These are phyloP conservation scores for Aristolochia fimbriata DNA, from an alignment of 164 flowering plant species.

Conservation along the genomic window DNA sequence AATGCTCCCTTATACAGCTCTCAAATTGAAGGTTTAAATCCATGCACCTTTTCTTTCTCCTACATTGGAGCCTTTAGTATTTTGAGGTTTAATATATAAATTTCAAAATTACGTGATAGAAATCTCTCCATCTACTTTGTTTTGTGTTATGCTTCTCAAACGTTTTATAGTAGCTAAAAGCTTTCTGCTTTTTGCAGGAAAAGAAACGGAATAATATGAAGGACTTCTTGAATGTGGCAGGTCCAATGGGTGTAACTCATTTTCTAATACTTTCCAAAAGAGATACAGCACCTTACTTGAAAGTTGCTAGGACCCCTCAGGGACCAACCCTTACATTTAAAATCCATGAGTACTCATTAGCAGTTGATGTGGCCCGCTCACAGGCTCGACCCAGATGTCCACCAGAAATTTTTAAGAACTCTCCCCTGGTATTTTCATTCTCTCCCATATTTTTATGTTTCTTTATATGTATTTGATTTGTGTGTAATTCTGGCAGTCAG, in stretches of 20 bases:
- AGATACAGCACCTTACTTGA: slow-evolving; percentile 51
- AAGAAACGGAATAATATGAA: slow-evolving; percentile 72
- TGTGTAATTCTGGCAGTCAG: background rate
- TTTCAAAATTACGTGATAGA: background rate
- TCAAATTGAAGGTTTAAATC: slow-evolving; percentile 61
- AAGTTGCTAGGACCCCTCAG: slow-evolving; percentile 89
- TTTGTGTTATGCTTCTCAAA: too few relatives aligned
- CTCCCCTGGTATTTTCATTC: slow-evolving; percentile 62
- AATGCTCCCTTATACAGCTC: slow-evolving; percentile 90
- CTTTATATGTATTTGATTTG: too few relatives aligned
- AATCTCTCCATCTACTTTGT: background rate
- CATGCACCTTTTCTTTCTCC: background rate
- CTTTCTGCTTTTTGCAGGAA: slow-evolving; percentile 45
- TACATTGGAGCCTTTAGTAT: background rate
- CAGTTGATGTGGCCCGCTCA: slow-evolving; percentile 69
- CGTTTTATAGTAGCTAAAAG: background rate
- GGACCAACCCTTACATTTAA: slow-evolving; percentile 93
- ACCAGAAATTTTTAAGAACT: slow-evolving; percentile 63
- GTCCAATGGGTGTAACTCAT: slow-evolving; percentile 96
- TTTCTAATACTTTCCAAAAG: slow-evolving; percentile 87
- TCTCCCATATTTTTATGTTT: background rate
- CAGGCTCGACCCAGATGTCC: slow-evolving; percentile 88
- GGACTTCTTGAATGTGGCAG: slow-evolving; percentile 91
- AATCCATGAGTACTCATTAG: slow-evolving; percentile 71
- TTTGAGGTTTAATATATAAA: background rate